Percentiles rank a stretch among this genome's conserved stretches.
These are phyloP conservation scores for Leptomonas seymouri DNA, from an alignment of 208 protist genomes.

Conservation along the genomic window DNA sequence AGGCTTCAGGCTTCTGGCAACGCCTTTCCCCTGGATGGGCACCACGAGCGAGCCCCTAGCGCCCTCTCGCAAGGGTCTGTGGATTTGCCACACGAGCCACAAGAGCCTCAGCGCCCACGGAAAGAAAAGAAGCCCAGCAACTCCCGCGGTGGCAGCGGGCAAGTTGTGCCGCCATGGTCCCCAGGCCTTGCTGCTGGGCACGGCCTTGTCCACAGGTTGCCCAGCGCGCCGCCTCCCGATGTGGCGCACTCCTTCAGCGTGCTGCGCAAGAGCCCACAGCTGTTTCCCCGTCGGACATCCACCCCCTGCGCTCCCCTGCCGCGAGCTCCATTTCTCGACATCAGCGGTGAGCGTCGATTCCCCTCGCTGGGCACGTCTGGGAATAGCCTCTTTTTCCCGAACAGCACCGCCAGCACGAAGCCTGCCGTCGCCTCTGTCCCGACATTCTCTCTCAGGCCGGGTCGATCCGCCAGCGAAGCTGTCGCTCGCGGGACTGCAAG, in stretches of 20 bases:
- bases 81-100: neutral
- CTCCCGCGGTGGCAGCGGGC: neutral
- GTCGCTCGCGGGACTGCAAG: neutral
- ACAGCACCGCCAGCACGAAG: neutral
- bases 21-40: neutral
- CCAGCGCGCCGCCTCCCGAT: neutral
- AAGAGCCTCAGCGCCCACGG: too few species aligned
- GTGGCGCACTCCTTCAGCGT: neutral
- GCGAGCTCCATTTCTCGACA: neutral
- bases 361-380: neutral
- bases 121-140: neutral
- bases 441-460: neutral
- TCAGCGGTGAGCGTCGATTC: neutral
- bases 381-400: constrained; percentile 1
- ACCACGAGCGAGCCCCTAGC: constrained; percentile 1
- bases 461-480: neutral
- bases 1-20: neutral
- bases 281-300: neutral
- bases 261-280: neutral
- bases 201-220: neutral
- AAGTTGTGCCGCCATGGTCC: neutral
- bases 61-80: neutral
- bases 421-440: neutral
- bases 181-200: constrained; percentile 2
- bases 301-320: neutral